Evolutionary conservation across 2,329 filamentous ascomycete species (phyloP).

Genomic region (Alternaria longipes): DNA sequence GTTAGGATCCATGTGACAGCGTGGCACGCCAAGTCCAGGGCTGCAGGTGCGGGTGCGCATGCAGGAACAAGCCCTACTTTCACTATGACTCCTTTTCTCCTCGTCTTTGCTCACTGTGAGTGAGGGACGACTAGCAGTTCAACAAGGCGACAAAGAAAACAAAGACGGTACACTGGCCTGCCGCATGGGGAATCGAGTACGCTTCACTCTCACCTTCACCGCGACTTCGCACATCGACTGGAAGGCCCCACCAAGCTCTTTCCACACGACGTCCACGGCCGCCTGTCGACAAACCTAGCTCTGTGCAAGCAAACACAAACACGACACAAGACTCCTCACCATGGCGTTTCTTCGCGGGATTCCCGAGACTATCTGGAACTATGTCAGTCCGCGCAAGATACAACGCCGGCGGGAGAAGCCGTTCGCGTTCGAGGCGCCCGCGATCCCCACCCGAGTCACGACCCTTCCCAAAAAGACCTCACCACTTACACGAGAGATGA

Average conservation of each 20-base stretch:
- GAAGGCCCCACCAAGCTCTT: constrained; percentile 3
- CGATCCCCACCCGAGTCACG: constrained; percentile 25
- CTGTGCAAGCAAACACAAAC: not conserved
- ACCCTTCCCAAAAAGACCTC: not conserved
- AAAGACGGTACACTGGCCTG: constrained; percentile 20
- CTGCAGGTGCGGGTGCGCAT: constrained; percentile 16
- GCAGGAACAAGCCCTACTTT: constrained; percentile 16
- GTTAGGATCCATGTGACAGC: constrained; percentile 18
- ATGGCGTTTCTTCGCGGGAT: constrained; percentile 48
- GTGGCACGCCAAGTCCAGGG: constrained; percentile 18
- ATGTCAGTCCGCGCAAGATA: constrained; percentile 55
- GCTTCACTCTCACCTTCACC: constrained; percentile 32
- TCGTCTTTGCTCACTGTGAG: constrained; percentile 23
- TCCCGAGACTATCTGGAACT: constrained; percentile 53
- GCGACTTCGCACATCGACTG: constrained; percentile 10
- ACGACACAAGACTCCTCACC: not conserved
- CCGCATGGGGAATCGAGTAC: constrained; percentile 15
- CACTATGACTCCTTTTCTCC: constrained; percentile 31
- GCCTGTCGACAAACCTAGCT: not conserved
- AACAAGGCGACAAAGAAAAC: constrained; percentile 16
- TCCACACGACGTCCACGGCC: not conserved
- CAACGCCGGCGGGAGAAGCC: constrained; percentile 48
- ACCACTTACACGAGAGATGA: constrained; percentile 40
- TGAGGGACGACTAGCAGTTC: constrained; percentile 9
- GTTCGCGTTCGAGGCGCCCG: constrained; percentile 52